Evolutionary conservation across 2,329 filamentous ascomycete genomes (phyloP), one percentile per base, ranked within the genome.

Genomic region (Scedosporium apiospermum): DNA sequence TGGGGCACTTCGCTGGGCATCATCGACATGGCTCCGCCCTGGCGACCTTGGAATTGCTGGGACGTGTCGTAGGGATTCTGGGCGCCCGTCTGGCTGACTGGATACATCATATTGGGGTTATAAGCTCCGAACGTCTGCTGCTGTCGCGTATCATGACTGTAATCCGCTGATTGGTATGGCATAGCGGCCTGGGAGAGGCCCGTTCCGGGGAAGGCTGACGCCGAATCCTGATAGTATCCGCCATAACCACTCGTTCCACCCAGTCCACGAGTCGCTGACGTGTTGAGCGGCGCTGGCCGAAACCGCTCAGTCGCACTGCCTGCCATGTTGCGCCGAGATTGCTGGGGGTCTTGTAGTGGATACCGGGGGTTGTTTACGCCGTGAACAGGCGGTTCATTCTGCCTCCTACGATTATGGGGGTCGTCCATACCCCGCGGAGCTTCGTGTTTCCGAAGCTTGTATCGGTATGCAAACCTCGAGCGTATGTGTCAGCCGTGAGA

Each of bases 1-100:
- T 82, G 65, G 5, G 84, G 82, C 74, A 91, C 86, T 72, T 79
- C 78, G 64, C 77, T 69, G 49, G 86, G 78, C 74, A 93, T 81
- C 77, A 91, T 89, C 73, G 91, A 89, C 77, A 95, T 84, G 65
- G 83, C 85, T 80, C 88, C 85, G 76, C 88, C 84, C 72, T 91
- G 89, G 78, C 89, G 87, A 68, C 86, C 79, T 71, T 87, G 82
- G 78, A 91, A 96, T 71, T 88, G 88, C 72, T 87, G 85, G 71
- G 85, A 78, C 75, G 93, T 89, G 78, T 96, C 96, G 76, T 88
- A 80, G 78, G 84, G 74, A 76, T 78, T 79, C 76, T 85, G 83
- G 66, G 80, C 77, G 65, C 78, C 79, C 70, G 85, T 78, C 72
- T 87, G 86, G 71, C 82, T 79, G 70, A 93, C 88, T 77, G 87